Evolutionary conservation across 257 asterid species (phyloP).

Genomic region (Solanum virginianum): DNA sequence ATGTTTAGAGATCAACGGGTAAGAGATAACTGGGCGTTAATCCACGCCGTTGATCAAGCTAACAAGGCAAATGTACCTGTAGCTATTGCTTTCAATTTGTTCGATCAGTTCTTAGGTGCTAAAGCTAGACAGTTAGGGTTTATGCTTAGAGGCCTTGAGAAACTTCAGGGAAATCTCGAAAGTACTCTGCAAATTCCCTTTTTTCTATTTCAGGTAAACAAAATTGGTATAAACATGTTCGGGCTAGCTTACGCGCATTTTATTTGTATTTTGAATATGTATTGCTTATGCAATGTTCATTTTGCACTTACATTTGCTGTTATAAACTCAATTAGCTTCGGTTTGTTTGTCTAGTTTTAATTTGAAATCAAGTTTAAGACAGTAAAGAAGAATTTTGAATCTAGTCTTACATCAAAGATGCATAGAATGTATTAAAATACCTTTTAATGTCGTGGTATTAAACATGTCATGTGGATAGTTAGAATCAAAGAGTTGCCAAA

Average conservation of each 20-base stretch:
- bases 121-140: slow-evolving; percentile 93
- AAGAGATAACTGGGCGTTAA: slow-evolving; percentile 91
- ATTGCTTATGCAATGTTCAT: neutral
- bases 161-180: slow-evolving; percentile 35
- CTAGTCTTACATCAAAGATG: too few relatives aligned
- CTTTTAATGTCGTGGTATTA: too few relatives aligned
- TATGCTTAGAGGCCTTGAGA: slow-evolving; percentile 81
- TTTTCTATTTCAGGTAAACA: slow-evolving; percentile 61
- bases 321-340: neutral
- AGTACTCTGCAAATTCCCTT: slow-evolving; percentile 43
- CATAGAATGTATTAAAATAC: too few relatives aligned
- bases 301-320: neutral
- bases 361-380: too few relatives aligned
- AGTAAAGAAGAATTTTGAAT: too few relatives aligned
- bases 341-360: neutral
- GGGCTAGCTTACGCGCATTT: neutral
- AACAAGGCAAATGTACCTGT: slow-evolving; percentile 54
- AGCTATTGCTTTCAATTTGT: slow-evolving; percentile 77
- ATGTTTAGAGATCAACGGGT: slow-evolving; percentile 97
- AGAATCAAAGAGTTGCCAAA: too few relatives aligned
- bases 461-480: too few relatives aligned
- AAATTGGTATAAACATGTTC: neutral
- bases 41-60: slow-evolving; percentile 90
- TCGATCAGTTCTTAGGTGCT: slow-evolving; percentile 78
- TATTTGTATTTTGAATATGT: neutral